Base-by-base conservation (phyloP, 371 early-diverging fungal species). In the Batkoa obscura region DNA sequence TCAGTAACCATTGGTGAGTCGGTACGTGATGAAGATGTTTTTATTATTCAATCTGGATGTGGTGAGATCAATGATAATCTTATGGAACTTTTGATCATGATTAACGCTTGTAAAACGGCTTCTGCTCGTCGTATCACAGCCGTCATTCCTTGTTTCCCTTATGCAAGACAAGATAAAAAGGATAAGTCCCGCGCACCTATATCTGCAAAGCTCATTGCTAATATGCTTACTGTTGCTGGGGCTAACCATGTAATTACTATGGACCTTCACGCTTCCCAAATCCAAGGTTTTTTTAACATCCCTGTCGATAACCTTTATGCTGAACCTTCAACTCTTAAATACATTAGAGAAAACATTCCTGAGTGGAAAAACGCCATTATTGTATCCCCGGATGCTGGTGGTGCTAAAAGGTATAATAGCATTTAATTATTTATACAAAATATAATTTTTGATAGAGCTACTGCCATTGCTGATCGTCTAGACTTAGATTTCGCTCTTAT, bases 301-400 rank as follows among this genome's bases (percentile, higher is more conserved):
- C 95, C 95, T 12, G 93, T 97, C 8, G 97, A 97, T 64, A 85
- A 90, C 60, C 72, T 94, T 32, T 83, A 83, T 58, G 85, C 86
- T 38, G 78, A 88, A 67, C 90, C 91, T 15, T 73, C 75, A 38
- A 87, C 81, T 60, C 74, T 89, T 61, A 86, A 85, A 59, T 91
- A 91, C 67, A 91, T 97, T 62, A 72, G 74, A 38, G 75, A 78
- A 42, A 69, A 81, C 37, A 81, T 95, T 56, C 80, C 81, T 41
- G 75, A 86, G 62, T 88, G 78, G 67, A 69, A 78, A 55, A 72
- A 83, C 42, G 84, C 80, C 5, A 81, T 92, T 13, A 82, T 97
- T 59, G 92, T 94, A 13, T 89, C 90, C 6, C 94, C 94, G 12
- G 93, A 94, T 68, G 94, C 95, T 17, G 98, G 95, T 60, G 98